Base-by-base conservation (phyloP, 805 yeast genomes). In the Grigorovia yakushimaensis region DNA sequence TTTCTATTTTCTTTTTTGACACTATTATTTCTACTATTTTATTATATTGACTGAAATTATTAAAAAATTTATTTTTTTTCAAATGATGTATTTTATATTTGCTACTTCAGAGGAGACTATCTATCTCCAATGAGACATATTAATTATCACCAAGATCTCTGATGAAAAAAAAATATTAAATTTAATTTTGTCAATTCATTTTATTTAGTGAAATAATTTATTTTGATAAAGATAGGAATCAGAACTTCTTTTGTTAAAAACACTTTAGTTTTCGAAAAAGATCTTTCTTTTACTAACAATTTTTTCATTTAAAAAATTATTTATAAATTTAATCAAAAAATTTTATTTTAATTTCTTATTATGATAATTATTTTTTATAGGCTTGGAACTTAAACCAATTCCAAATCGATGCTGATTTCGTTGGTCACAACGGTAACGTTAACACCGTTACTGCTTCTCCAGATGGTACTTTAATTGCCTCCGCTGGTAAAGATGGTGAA, bases 401-500 rank as follows among this genome's bases (percentile, higher is more conserved):
- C 82, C 73, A 79, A 66, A 79, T 88, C 68, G 81, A 83, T 71
- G 95, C 97, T 70, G 98, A 93, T 78, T 86, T 85, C 82, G 79
- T 88, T 68, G 99, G 98, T 72, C 99, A 93, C 95, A 88, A 93
- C 74, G 96, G 96, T 77, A 89, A 89, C 93, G 84, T 93, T 66
- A 86, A 95, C 70, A 77, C 94, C 71, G 82, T 93, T 78, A 88
- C 96, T 69, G 83, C 93, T 72, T 88, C 99, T 59, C 99, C 99
- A 78, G 99, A 93, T 78, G 98, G 98, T 79, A 84, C 98, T 60
- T 79, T 93, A 69, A 86, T 94, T 76, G 98, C 99, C 63, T 89
- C 98, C 62, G 98, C 96, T 74, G 98, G 98, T 75, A 93, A 93
- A 82, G 98, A 93, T 72, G 98, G 98, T 78, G 81, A 83, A 66